A percentile compares a stretch with the other conserved stretches of the same genome.
Conservation (phyloP, 225 moss, liverwort and hornwort genomes). For the Bryum argenteum region DNA sequence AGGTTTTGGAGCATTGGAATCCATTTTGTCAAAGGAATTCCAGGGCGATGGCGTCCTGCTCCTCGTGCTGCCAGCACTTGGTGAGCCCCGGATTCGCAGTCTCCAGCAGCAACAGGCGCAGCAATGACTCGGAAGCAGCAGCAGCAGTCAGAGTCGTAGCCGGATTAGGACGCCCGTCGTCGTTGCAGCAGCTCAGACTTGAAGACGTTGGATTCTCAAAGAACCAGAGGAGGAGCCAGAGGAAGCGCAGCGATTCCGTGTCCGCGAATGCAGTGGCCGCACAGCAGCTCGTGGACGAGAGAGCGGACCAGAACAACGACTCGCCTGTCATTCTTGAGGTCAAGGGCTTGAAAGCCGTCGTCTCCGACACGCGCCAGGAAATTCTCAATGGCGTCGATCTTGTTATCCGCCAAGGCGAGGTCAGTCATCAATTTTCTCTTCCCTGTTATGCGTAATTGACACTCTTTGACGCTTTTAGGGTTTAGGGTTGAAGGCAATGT, state of each 20-base stretch:
- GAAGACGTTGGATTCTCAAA: slow-evolving; percentile 1
- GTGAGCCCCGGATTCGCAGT: slow-evolving; percentile 22
- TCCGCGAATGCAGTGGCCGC: slow-evolving; percentile 38
- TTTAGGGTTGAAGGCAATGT: too few species aligned
- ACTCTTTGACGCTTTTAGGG: background rate
- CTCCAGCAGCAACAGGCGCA: background rate
- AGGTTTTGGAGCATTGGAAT: background rate
- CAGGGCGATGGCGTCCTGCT: slow-evolving; percentile 32
- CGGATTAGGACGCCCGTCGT: background rate
- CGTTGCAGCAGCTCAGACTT: background rate
- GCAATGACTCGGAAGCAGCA: background rate
- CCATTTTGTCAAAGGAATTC: background rate
- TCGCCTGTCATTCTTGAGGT: slow-evolving; percentile 73
- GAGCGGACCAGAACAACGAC: slow-evolving; percentile 16
- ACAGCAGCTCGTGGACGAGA: slow-evolving; percentile 45
- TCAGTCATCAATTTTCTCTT: slow-evolving; percentile 17
- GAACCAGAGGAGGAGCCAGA: background rate
- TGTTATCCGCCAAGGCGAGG: slow-evolving; percentile 88
- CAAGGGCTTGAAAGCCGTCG: slow-evolving; percentile 76
- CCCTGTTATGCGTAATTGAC: background rate
- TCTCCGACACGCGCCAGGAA: slow-evolving; percentile 75
- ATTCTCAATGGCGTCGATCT: slow-evolving; percentile 91
- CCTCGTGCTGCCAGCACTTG: slow-evolving; percentile 37
- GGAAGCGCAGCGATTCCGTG: background rate
- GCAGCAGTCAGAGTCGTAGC: slow-evolving; percentile 1